Percentiles rank a stretch among this genome's conserved stretches.
These are phyloP conservation scores for Phytopythium chamaehyphon DNA, from an alignment of 352 stramenopile species.

Conservation along the genomic window DNA sequence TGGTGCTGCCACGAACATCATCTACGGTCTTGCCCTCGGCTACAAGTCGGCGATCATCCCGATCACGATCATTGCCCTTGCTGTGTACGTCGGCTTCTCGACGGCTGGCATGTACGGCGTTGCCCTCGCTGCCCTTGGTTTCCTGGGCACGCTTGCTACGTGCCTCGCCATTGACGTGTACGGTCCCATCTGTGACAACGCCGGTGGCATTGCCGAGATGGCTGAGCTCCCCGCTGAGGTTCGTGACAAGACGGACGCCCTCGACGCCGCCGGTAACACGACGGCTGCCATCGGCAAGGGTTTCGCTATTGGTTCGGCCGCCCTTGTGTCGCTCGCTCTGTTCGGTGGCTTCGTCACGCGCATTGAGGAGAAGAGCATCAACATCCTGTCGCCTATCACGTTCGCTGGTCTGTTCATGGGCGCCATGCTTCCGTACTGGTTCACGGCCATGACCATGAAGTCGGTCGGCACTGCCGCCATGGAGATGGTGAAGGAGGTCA, in stretches of 20 bases:
- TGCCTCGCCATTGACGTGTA: slow-evolving; percentile 99
- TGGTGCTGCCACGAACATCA: slow-evolving; percentile 99
- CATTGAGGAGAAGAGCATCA: slow-evolving; percentile 94
- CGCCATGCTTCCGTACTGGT: slow-evolving; percentile 99
- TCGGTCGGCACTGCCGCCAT: slow-evolving; percentile 97
- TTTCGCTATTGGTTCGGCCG: slow-evolving; percentile 99
- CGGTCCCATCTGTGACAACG: slow-evolving; percentile 99
- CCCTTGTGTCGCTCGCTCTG: slow-evolving; percentile 97
- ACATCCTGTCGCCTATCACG: slow-evolving; percentile 97
- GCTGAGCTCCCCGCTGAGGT: slow-evolving; percentile 94
- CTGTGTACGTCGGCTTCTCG: slow-evolving; percentile 97
- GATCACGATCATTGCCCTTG: slow-evolving; percentile 96
- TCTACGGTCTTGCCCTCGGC: slow-evolving; percentile 98
- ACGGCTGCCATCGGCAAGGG: slow-evolving; percentile 99
- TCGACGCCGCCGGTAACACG: slow-evolving; percentile 99
- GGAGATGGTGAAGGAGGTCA: slow-evolving; percentile 99
- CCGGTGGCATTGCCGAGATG: slow-evolving; percentile 99
- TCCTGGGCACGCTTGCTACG: slow-evolving; percentile 98
- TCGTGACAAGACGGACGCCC: slow-evolving; percentile 98
- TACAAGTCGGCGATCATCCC: slow-evolving; percentile 99
- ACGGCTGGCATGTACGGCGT: slow-evolving; percentile 98
- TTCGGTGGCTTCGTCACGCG: slow-evolving; percentile 98
- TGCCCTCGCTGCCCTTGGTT: slow-evolving; percentile 95
- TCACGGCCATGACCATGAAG: slow-evolving; percentile 99
- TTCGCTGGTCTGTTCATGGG: slow-evolving; percentile 99